Base-by-base conservation (phyloP, 1,284 basidiomycete species). In the Ustilago hordei region DNA sequence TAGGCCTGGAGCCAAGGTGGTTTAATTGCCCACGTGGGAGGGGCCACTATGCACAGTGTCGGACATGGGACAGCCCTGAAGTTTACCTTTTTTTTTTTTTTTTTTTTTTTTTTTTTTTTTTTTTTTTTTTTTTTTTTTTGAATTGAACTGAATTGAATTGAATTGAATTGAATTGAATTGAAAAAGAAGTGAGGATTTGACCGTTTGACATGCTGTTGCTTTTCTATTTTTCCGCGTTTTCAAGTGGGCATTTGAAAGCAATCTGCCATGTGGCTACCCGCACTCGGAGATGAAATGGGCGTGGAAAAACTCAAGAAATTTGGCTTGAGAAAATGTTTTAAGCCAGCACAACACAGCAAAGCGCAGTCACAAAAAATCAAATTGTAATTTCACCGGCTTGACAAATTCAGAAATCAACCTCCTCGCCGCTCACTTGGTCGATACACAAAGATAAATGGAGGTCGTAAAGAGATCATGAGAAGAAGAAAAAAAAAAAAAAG, bases 231-330 rank as follows among this genome's bases (percentile, higher is more conserved):
- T 15, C 19, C 15, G 7, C 7, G 5, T 5, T 50, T 50, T 50
- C 23, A 50, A 50, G 31, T 50, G 48, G 5, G 5, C 28, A 50
- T 4, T 50, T 23, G 8, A 50, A 32, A 50, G 28, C 12, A 4
- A 28, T 12, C 2, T 6, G 45, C 23, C 48, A 39, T 34, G 58
- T 53, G 59, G 50, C 38, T n/a, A 54, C 15, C 52, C 50, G 39
- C 60, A 35, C 60, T 61, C 60, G 60, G 60, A 32, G 60, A 47
- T 41, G 35, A 47, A 32, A 38, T 12, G 17, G 35, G 38, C 50
- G 59, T 60, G 60, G 60, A 61, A 61, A 61, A 61, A 45, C 28
- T 43, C 34, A 58, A 8, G 41, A 47, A 47, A n/a, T 28, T 28
- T 41, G 39, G 39, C 39, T n/a, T 13, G 43, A 45, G 43, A 45